A percentile compares a stretch with the other conserved stretches of the same genome.
These are phyloP conservation scores for Diaporthe sp. DNA, from an alignment of 2,329 filamentous ascomycete species.

Conservation along the genomic window DNA sequence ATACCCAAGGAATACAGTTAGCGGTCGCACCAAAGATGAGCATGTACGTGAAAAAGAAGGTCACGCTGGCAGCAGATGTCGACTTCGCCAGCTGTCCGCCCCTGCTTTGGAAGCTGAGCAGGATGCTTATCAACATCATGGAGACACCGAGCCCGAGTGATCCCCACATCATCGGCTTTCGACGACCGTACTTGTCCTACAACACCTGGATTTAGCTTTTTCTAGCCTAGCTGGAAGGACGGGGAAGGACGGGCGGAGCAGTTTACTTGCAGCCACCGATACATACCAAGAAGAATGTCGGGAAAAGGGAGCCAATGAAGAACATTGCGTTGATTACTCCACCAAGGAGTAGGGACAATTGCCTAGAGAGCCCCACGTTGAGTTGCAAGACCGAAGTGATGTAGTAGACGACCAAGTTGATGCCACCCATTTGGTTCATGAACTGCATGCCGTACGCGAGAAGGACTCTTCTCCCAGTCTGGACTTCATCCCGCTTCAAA, in stretches of 20 bases:
- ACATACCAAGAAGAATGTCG: slow-evolving; percentile 35
- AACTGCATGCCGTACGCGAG: slow-evolving; percentile 63
- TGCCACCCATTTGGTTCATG: slow-evolving; percentile 65
- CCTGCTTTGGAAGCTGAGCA: slow-evolving; percentile 47
- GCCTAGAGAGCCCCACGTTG: slow-evolving; percentile 51
- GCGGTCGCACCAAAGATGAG: slow-evolving; percentile 49
- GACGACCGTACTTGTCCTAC: slow-evolving; percentile 49
- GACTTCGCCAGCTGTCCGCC: slow-evolving; percentile 41
- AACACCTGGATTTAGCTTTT: neutral
- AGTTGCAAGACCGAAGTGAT: slow-evolving; percentile 51
- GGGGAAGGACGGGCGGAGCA: neutral
- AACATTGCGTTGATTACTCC: slow-evolving; percentile 57
- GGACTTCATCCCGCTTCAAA: slow-evolving; percentile 58
- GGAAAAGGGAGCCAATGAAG: slow-evolving; percentile 51
- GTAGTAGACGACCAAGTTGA: slow-evolving; percentile 60
- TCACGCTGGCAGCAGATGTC: slow-evolving; percentile 49
- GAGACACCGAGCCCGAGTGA: slow-evolving; percentile 51
- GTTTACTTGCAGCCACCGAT: no score
- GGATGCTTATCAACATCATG: slow-evolving; percentile 56
- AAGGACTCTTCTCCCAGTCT: slow-evolving; percentile 59
- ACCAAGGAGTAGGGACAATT: slow-evolving; percentile 52
- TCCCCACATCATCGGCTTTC: slow-evolving; percentile 61
- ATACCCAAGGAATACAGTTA: slow-evolving; percentile 55
- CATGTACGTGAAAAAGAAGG: slow-evolving; percentile 54
- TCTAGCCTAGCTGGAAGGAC: neutral